phyloP scores from a whole-genome alignment of 177 flowering plant species.

The Vitis hybrid region DNA sequence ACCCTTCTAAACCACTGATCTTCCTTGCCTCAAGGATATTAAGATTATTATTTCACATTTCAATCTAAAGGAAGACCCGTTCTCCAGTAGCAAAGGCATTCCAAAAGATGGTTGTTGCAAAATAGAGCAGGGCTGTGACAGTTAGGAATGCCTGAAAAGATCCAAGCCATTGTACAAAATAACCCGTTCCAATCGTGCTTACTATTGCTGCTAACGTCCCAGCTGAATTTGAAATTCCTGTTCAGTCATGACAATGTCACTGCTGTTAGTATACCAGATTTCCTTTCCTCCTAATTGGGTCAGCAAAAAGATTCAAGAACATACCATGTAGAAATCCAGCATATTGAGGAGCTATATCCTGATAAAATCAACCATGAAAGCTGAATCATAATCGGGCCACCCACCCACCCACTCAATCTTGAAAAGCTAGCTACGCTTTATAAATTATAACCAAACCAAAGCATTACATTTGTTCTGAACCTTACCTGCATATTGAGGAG shows the following conservation, averaged over 20 bases:
- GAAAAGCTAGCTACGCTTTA: not conserved
- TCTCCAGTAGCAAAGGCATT: slow-evolving; percentile 85
- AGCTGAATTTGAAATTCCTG: slow-evolving; percentile 85
- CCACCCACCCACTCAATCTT: not conserved
- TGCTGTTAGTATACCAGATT: not conserved
- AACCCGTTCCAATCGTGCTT: slow-evolving; percentile 94
- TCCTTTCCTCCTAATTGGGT: not conserved
- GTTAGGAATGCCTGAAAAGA: slow-evolving; percentile 93
- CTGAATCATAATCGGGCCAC: not conserved
- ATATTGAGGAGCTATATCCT: slow-evolving; percentile 93
- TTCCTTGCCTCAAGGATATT: not conserved
- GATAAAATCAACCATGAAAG: slow-evolving; percentile 20
- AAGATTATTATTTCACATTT: not conserved
- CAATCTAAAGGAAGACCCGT: slow-evolving; percentile 52
- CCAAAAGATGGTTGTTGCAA: slow-evolving; percentile 77
- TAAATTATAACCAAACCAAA: too few species aligned
- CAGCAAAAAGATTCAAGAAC: slow-evolving; percentile 3
- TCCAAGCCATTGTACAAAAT: slow-evolving; percentile 94
- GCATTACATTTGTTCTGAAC: not conserved
- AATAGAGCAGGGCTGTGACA: slow-evolving; percentile 77
- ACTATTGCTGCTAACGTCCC: slow-evolving; percentile 91
- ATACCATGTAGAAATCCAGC: slow-evolving; percentile 97
- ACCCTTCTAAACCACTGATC: not conserved
- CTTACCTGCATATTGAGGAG: slow-evolving; percentile 93
- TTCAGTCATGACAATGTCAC: not conserved